Evolutionary conservation across 2,329 filamentous ascomycete genomes (phyloP), one percentile per base, ranked within the genome.

Genomic region (Aspergillus udagawae): DNA sequence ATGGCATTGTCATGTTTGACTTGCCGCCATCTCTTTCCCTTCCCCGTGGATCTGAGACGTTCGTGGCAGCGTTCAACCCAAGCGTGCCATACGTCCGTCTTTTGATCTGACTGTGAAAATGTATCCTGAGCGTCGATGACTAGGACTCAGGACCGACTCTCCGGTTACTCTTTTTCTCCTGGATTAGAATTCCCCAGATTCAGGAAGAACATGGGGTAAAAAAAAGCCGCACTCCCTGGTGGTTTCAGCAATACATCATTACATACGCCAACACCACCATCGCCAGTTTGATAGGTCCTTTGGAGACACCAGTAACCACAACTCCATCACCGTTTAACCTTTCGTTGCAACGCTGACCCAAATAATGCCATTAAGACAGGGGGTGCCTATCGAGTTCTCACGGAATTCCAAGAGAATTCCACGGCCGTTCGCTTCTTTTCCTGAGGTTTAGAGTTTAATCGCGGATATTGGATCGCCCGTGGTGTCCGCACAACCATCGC

Each of bases 381-480:
- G 42, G 44, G 21, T 14, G 10, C 44, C 21, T 3, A 23, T 20
- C 21, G 23, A 47, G 4, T 23, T 23, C 21, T 23, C 44, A 12
- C 21, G 21, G 21, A 20, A n/a, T 38, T 52, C 49, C 50, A 23
- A 25, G 29, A 21, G 17, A 41, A 44, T 29, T 35, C 17, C 20
- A 27, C 50, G 47, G 21, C 12, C n/a, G 8, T 52, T 55, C 49
- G 29, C 23, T n/a, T 52, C 8, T 7, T 8, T 25, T 14, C 17
- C 21, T 35, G 45, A n/a, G 27, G 41, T 25, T 53, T 54, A 54
- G 48, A 38, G 52, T 54, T 54, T 49, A 23, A 9, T 25, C 9
- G 52, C 44, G 52, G 52, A 49, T 49, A 41, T 54, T 49, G 52
- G 52, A 53, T 48, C 42, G 51, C 38, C 51, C n/a, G 51, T 53